phyloP scores from a whole-genome alignment of 768 basidiomycete genomes.

The Suillus clintonianus region DNA sequence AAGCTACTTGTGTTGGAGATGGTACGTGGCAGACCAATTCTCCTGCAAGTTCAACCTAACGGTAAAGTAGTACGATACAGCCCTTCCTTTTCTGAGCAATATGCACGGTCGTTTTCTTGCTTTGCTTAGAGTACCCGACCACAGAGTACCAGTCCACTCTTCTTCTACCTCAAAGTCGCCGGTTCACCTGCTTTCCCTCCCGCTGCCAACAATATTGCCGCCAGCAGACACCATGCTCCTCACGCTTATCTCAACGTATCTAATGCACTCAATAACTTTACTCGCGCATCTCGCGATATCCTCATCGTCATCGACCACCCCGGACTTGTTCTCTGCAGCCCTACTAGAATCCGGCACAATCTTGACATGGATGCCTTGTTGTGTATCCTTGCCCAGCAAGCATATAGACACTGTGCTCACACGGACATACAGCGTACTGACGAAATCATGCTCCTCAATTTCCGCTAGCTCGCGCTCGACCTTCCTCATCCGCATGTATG shows the following conservation, averaged over 20 bases:
- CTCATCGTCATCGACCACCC: constrained; percentile 11
- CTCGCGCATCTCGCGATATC: constrained; percentile 31
- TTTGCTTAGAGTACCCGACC: neutral
- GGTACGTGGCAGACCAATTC: constrained; percentile 46
- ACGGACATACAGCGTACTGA: constrained; percentile 57
- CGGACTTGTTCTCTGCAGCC: constrained; percentile 25
- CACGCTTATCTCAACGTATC: constrained; percentile 60
- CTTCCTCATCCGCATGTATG: constrained; percentile 43
- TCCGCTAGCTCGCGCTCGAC: constrained; percentile 28
- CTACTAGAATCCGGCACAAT: constrained; percentile 39
- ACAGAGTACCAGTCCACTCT: neutral
- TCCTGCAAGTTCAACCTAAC: neutral
- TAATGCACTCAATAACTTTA: constrained; percentile 53
- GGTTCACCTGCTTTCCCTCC: constrained; percentile 42
- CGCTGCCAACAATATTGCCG: constrained; percentile 37
- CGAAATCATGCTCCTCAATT: constrained; percentile 28
- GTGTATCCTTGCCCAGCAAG: constrained; percentile 47
- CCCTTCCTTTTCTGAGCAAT: constrained; percentile 45
- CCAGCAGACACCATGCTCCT: constrained; percentile 37
- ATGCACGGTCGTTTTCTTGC: constrained; percentile 46
- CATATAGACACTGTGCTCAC: constrained; percentile 61
- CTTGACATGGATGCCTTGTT: constrained; percentile 53
- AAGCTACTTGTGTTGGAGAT: constrained; percentile 70
- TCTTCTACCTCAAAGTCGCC: constrained; percentile 3
- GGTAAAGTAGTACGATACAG: constrained; percentile 51